Evolutionary conservation across 2,329 filamentous ascomycete genomes (phyloP).

Genomic region (Escovopsis sp.): DNA sequence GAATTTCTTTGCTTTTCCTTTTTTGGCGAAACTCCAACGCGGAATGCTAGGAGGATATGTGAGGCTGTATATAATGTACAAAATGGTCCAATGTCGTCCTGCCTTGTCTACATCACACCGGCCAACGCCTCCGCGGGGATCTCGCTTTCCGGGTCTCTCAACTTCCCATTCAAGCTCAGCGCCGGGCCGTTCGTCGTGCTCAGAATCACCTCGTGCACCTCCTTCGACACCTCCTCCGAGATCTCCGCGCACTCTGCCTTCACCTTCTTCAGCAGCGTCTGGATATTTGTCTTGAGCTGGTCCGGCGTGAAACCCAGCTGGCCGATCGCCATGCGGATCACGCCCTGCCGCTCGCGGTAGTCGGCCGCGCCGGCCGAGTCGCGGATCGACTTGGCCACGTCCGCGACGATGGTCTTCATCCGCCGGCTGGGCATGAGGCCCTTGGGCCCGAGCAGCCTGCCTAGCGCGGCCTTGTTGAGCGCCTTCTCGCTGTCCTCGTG

Average conservation of each 20-base stretch:
- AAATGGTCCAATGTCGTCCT: conserved; percentile 19
- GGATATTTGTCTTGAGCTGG: conserved; percentile 72
- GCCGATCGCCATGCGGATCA: conserved; percentile 78
- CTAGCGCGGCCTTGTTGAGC: conserved; percentile 67
- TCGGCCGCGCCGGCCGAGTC: conserved; percentile 73
- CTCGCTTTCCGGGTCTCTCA: conserved; percentile 45
- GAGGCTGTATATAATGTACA: not conserved
- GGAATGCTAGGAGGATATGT: too few relatives aligned
- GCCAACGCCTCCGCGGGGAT: conserved; percentile 37
- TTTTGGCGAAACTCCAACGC: too few relatives aligned
- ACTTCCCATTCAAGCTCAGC: conserved; percentile 70
- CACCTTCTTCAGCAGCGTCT: conserved; percentile 56
- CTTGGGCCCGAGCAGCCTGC: conserved; percentile 69
- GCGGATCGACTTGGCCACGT: conserved; percentile 58
- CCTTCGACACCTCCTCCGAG: conserved; percentile 33
- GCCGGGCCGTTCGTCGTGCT: conserved; percentile 80
- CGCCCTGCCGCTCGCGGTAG: conserved; percentile 74
- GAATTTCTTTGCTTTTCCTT: too few relatives aligned
- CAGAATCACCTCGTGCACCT: conserved; percentile 51
- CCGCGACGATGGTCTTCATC: conserved; percentile 73
- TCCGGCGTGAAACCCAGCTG: conserved; percentile 81
- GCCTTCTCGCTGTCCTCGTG: conserved; percentile 64
- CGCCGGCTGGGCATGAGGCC: conserved; percentile 88
- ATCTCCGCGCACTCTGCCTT: conserved; percentile 67
- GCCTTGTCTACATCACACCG: conserved; percentile 32